Evolutionary conservation across 257 asterid species (phyloP).

Genomic region (Solanum peruvianum): DNA sequence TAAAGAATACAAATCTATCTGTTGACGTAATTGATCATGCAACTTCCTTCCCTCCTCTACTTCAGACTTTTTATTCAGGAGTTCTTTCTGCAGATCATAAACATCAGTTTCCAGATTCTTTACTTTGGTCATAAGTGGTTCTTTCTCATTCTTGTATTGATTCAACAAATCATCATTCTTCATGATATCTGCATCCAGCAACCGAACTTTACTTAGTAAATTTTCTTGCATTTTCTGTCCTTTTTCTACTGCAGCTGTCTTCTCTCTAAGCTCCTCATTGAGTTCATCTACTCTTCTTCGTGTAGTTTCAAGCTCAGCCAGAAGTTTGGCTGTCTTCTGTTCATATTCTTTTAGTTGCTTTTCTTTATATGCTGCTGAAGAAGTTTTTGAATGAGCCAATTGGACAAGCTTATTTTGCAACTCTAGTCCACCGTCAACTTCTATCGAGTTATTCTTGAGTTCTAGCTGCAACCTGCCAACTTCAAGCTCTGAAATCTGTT

Average conservation of each 20-base stretch:
- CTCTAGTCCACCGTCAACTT: constrained; percentile 45
- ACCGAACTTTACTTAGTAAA: constrained; percentile 43
- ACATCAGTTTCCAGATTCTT: constrained; percentile 14
- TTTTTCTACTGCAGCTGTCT: constrained; percentile 36
- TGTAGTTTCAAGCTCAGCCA: constrained; percentile 25
- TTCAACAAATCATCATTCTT: constrained; percentile 26
- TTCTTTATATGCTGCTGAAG: constrained; percentile 35
- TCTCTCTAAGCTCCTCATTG: constrained; percentile 25
- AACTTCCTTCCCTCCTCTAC: constrained; percentile 34
- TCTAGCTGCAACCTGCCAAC: constrained; percentile 31
- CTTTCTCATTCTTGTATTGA: constrained; percentile 35
- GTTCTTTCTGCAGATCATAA: constrained; percentile 42
- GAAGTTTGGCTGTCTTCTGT: constrained; percentile 27
- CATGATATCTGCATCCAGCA: constrained; percentile 38
- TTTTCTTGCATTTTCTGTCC: constrained; percentile 45
- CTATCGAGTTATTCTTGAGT: constrained; percentile 42
- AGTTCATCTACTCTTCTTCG: constrained; percentile 33
- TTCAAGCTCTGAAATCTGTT: constrained; percentile 33
- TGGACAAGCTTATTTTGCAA: constrained; percentile 48
- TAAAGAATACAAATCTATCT: constrained; percentile 17
- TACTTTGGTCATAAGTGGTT: constrained; percentile 25
- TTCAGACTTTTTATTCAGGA: constrained; percentile 23
- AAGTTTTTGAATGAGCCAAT: constrained; percentile 27
- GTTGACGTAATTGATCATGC: constrained; percentile 37
- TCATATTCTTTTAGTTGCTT: constrained; percentile 40